Evolutionary conservation across 148 eudicot species (phyloP).

Genomic region (Diospyros lotus): DNA sequence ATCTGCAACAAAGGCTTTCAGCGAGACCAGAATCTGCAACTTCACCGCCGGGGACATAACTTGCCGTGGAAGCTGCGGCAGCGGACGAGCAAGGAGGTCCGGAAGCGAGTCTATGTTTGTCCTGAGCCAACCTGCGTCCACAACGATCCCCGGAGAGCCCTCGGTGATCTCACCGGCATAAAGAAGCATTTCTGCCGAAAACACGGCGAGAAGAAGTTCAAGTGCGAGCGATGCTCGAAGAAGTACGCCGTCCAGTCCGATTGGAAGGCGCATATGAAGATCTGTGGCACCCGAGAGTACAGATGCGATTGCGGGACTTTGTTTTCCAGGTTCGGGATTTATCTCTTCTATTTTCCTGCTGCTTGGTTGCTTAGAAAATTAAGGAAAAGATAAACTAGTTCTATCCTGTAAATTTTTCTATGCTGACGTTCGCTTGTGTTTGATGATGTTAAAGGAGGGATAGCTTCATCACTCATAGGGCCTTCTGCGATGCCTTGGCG

Average conservation of each 20-base stretch:
- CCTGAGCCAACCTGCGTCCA: constrained; percentile 62
- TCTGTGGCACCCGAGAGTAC: constrained; percentile 69
- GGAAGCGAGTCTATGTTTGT: constrained; percentile 61
- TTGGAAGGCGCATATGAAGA: constrained; percentile 80
- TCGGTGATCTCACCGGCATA: constrained; percentile 74
- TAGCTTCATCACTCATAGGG: constrained; percentile 77
- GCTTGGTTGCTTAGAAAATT: not conserved
- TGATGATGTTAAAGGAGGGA: constrained; percentile 49
- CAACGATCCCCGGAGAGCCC: constrained; percentile 62
- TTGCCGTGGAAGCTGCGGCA: constrained; percentile 76
- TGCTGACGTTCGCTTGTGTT: not conserved
- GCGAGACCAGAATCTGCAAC: constrained; percentile 70
- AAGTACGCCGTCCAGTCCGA: constrained; percentile 74
- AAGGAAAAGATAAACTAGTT: not conserved
- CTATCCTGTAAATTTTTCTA: not conserved
- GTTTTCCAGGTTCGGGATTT: constrained; percentile 45
- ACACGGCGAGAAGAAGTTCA: constrained; percentile 83
- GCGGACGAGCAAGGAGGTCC: constrained; percentile 36
- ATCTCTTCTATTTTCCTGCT: not conserved
- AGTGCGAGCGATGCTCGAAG: constrained; percentile 67
- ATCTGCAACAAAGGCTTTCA: constrained; percentile 76
- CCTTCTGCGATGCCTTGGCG: constrained; percentile 73
- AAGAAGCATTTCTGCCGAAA: constrained; percentile 73
- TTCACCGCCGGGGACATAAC: constrained; percentile 73
- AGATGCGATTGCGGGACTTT: constrained; percentile 75